Base-by-base conservation (phyloP, 2,329 filamentous ascomycete genomes). In the Stagonosporopsis chrysanthemi region DNA sequence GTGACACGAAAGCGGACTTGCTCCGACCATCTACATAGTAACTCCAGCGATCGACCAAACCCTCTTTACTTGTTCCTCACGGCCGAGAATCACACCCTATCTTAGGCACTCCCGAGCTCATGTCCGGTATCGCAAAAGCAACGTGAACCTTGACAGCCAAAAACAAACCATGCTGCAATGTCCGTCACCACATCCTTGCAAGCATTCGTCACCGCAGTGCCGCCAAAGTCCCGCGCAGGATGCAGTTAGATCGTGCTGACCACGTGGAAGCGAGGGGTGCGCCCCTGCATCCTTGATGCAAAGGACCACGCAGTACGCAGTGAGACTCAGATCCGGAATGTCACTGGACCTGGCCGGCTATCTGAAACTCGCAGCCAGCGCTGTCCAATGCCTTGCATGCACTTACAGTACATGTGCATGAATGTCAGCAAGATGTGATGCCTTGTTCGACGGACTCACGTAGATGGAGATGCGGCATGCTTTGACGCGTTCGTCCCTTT, bases 231-330 rank as follows among this genome's bases (percentile, higher is more conserved):
- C 24, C 19, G 48, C 43, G 6, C 11, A 12, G 15, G 35, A 43
- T 39, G 43, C 39, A 44, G 43, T 44, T 52, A 52, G 54, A 57
- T 52, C 54, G 54, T 44, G 49, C 48, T 45, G 54, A 35, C 54
- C 54, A 57, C 54, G 54, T 57, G 54, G 54, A 49, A 55, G 54
- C 43, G 48, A 52, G 43, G 54, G 48, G 17, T 35, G 33, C 15
- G 15, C 54, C 54, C 48, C 54, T 57, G 48, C 54, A 52, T 52
- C 24, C n/a, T 28, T 48, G 22, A 35, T 52, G 54, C 44, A 49
- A 49, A 52, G 47, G 38, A 49, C 39, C 26, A 49, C 48, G 54
- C 48, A 57, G 54, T 52, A 49, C 48, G 54, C 48, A 57, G 54
- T 52, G 19, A 52, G 44, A 52, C 43, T 23, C n/a, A n/a, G 22